Percentiles rank a stretch among this genome's conserved stretches.
These are phyloP conservation scores for Amanita jacksonii DNA, from an alignment of 768 basidiomycete genomes.

Conservation along the genomic window DNA sequence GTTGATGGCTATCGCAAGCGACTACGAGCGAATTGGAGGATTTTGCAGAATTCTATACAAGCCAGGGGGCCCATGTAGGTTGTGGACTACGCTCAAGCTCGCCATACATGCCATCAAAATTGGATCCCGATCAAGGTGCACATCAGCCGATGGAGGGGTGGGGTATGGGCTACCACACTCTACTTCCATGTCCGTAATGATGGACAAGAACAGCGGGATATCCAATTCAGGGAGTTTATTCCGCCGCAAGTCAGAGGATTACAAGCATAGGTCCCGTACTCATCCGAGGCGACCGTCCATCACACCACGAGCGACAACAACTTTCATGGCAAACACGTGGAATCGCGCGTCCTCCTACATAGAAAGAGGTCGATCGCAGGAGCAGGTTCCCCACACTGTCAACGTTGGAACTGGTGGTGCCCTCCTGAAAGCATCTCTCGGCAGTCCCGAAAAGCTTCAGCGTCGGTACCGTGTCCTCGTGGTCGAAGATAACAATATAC, in stretches of 20 bases:
- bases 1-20: conserved; percentile 51
- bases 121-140: conserved; percentile 22
- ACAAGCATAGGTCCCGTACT: conserved; percentile 12
- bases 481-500: conserved; percentile 85
- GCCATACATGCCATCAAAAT: conserved; percentile 49
- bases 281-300: conserved; percentile 36
- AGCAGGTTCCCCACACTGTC: conserved; percentile 33
- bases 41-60: conserved; percentile 88
- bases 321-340: conserved; percentile 23
- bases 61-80: conserved; percentile 73
- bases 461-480: conserved; percentile 59
- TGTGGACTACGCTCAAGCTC: conserved; percentile 57
- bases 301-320: conserved; percentile 42
- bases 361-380: conserved; percentile 19
- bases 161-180: conserved; percentile 9
- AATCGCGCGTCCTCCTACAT: conserved; percentile 21
- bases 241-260: conserved; percentile 44
- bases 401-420: conserved; percentile 53
- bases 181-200: conserved; percentile 5
- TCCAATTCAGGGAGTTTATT: conserved; percentile 10
- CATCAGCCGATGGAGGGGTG: conserved; percentile 12
- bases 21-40: conserved; percentile 75
- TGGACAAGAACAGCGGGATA: background rate
- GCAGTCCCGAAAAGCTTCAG: conserved; percentile 35
- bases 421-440: conserved; percentile 57